Conservation (phyloP, 23 red algal genomes). For the Gracilaria vermiculophylla region DNA sequence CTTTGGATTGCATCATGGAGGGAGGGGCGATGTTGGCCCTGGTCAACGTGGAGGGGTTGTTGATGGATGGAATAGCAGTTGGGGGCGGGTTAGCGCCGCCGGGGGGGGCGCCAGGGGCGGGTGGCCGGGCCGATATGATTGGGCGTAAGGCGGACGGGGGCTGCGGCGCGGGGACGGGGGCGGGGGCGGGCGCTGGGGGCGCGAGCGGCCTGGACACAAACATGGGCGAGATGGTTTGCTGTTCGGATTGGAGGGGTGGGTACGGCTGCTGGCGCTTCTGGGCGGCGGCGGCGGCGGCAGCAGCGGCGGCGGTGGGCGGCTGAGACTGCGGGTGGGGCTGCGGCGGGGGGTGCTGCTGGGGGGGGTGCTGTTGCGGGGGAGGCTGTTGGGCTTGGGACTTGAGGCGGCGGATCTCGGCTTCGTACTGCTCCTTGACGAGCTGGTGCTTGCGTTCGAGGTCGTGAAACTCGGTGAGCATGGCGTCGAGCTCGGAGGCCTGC, state of each 20-base stretch:
- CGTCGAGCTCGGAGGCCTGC: constrained; percentile 52
- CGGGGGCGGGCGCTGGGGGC: neutral
- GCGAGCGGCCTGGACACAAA: neutral
- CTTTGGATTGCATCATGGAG: neutral
- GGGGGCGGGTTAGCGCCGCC: neutral
- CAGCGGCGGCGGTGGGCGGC: constrained; percentile 9
- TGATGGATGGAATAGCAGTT: constrained; percentile 1
- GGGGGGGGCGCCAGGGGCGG: neutral
- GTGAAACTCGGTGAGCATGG: constrained; percentile 48
- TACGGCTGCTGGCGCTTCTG: neutral
- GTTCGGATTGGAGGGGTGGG: neutral
- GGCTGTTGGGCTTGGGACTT: constrained; percentile 9
- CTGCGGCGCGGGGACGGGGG: neutral
- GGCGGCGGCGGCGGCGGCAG: constrained; percentile 17
- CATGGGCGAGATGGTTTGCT: neutral
- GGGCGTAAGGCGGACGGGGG: neutral
- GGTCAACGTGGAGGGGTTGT: neutral
- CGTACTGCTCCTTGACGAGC: constrained; percentile 77
- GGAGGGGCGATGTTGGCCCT: neutral
- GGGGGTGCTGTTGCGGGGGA: neutral
- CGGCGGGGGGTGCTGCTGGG: constrained; percentile 8
- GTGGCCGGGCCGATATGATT: neutral
- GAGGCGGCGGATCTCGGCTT: constrained; percentile 76
- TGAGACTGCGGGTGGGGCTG: constrained; percentile 16
- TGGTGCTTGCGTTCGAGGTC: constrained; percentile 83